Conservation (phyloP, 2,329 filamentous ascomycete genomes). For the Blastomyces gilchristii region DNA sequence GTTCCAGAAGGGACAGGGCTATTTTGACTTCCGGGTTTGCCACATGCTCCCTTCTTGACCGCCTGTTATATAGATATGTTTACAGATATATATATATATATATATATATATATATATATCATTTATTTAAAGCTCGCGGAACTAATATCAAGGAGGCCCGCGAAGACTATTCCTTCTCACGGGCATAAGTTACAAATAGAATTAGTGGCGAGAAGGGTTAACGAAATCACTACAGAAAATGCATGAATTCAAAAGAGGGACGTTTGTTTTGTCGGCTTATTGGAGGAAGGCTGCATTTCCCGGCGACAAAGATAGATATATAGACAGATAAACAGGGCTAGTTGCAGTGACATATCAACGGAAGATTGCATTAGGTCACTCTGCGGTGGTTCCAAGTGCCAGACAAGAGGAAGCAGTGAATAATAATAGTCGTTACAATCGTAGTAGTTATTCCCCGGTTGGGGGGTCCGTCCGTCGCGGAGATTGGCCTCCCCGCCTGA, state of each 20-base stretch:
- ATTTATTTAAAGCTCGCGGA: neutral
- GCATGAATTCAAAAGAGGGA: no score
- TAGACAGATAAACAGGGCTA: no score
- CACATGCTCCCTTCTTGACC: neutral
- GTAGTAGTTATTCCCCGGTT: neutral
- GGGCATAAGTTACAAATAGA: no score
- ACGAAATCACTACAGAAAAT: no score
- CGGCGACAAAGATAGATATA: neutral
- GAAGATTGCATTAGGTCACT: neutral
- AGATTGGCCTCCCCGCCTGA: neutral
- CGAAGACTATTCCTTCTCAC: no score
- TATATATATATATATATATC: no score
- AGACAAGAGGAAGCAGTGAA: neutral
- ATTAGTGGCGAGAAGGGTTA: no score
- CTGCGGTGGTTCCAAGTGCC: no score
- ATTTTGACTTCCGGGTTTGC: neutral
- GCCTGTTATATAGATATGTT: neutral
- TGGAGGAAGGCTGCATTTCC: neutral
- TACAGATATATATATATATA: no score
- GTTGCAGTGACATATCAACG: neutral
- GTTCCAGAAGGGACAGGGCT: neutral
- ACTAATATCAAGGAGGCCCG: no score
- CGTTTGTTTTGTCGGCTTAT: no score
- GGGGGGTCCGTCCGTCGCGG: neutral
- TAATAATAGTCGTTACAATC: neutral